These are phyloP conservation scores for Pelagophyceae sp. DNA, from an alignment of 352 stramenopile species.

Conservation along the genomic window DNA sequence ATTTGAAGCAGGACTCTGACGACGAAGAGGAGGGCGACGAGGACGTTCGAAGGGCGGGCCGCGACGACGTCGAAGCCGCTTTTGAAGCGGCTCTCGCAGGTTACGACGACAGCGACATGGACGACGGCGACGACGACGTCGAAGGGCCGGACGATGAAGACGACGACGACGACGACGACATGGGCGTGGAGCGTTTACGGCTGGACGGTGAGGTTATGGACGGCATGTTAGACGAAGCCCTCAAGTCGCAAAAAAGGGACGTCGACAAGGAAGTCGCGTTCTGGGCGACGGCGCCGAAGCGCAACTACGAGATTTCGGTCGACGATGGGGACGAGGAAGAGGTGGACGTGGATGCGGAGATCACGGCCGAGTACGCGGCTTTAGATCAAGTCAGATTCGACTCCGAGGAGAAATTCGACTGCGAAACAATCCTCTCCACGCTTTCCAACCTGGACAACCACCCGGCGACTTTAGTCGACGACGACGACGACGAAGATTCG, in stretches of 20 bases:
- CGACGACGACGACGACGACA: not conserved
- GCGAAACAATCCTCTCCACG: slow-evolving; percentile 2
- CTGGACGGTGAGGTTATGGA: slow-evolving; percentile 49
- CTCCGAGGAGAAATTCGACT: not conserved
- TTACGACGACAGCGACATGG: not conserved
- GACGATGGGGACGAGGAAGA: slow-evolving; percentile 49
- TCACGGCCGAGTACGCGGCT: slow-evolving; percentile 62
- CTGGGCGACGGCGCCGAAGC: not conserved
- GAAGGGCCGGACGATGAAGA: not conserved
- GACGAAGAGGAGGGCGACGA: not conserved
- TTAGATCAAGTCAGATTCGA: not conserved
- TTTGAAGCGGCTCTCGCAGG: slow-evolving; percentile 2
- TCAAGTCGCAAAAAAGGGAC: slow-evolving; percentile 47
- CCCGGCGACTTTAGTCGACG: not conserved
- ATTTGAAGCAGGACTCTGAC: too few species aligned
- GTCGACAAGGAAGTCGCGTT: too few species aligned
- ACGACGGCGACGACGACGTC: not conserved
- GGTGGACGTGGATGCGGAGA: slow-evolving; percentile 62
- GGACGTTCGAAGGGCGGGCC: too few species aligned
- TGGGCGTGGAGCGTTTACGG: too few species aligned
- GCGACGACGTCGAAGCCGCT: not conserved
- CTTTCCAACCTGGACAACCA: slow-evolving; percentile 16
- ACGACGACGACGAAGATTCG: too few species aligned
- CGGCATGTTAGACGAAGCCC: slow-evolving; percentile 47
- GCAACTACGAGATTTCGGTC: slow-evolving; percentile 42